Evolutionary conservation across 1,284 basidiomycete genomes (phyloP).

Genomic region (Flammula alnicola): DNA sequence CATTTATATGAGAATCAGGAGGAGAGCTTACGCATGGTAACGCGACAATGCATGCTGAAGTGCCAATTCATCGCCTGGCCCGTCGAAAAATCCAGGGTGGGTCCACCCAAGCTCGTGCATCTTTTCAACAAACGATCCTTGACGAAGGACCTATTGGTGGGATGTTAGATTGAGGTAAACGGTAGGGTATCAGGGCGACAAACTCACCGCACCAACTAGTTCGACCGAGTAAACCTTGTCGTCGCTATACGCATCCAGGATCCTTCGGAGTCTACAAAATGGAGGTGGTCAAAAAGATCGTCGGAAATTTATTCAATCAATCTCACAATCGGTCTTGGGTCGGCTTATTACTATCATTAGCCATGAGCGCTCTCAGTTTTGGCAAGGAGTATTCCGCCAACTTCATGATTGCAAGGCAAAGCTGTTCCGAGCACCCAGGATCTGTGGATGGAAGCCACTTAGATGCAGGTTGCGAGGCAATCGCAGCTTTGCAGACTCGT

Average conservation of each 20-base stretch:
- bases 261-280: conserved; percentile 33
- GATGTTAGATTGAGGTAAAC: not conserved
- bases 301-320: no score
- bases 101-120: conserved; percentile 57
- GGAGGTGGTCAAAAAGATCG: not conserved
- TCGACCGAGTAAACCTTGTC: conserved; percentile 55
- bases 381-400: conserved; percentile 2
- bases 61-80: conserved; percentile 35
- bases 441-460: not conserved
- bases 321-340: conserved; percentile 17
- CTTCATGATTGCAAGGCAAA: conserved; percentile 16
- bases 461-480: not conserved
- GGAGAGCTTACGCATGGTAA: conserved; percentile 43
- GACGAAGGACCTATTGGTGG: conserved; percentile 48
- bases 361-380: conserved; percentile 13
- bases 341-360: no score
- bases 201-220: conserved; percentile 55
- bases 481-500: conserved; percentile 1
- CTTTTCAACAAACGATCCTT: conserved; percentile 58
- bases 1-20: not conserved
- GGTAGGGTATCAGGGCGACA: no score
- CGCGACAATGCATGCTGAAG: conserved; percentile 43
- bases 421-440: not conserved
- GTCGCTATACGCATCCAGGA: conserved; percentile 49
- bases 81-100: conserved; percentile 41